These are phyloP conservation scores for Styphnolobium japonicum DNA, from an alignment of 306 rosid species.

Conservation along the genomic window DNA sequence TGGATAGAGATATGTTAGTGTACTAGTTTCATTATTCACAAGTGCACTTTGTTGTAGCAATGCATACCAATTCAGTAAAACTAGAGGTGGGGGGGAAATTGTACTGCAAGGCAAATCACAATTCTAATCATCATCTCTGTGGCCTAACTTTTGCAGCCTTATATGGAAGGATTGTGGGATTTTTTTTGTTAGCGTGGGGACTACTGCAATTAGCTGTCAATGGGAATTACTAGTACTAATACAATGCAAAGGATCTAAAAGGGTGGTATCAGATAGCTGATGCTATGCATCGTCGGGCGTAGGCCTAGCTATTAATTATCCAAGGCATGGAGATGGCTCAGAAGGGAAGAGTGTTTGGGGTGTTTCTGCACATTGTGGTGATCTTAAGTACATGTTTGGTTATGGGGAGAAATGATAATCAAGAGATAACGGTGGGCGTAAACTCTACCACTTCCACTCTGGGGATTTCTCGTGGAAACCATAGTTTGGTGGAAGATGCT, in stretches of 20 bases:
- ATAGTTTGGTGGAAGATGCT: not conserved
- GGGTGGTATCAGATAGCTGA: not conserved
- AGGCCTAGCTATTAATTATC: not conserved
- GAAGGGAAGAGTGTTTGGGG: not conserved
- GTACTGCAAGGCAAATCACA: not conserved
- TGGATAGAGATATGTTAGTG: no score
- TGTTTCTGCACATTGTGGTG: not conserved
- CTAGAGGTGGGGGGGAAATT: slow-evolving; percentile 1
- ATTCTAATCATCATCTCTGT: not conserved
- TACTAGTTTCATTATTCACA: no score
- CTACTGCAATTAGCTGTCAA: no score
- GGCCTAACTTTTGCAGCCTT: no score
- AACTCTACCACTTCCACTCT: not conserved
- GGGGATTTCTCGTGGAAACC: not conserved
- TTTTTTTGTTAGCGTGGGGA: no score
- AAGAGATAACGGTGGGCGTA: not conserved
- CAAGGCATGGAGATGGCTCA: not conserved
- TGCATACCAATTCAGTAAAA: not conserved
- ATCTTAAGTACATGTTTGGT: not conserved
- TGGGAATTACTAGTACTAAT: not conserved
- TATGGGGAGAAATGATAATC: not conserved
- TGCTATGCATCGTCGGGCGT: not conserved
- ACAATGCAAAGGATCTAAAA: not conserved
- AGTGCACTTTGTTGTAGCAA: no score
- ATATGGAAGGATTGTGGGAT: no score